Percentiles rank a stretch among this genome's conserved stretches.
These are phyloP conservation scores for Fistulifera pelliculosa DNA, from an alignment of 108 stramenopile species.

Conservation along the genomic window DNA sequence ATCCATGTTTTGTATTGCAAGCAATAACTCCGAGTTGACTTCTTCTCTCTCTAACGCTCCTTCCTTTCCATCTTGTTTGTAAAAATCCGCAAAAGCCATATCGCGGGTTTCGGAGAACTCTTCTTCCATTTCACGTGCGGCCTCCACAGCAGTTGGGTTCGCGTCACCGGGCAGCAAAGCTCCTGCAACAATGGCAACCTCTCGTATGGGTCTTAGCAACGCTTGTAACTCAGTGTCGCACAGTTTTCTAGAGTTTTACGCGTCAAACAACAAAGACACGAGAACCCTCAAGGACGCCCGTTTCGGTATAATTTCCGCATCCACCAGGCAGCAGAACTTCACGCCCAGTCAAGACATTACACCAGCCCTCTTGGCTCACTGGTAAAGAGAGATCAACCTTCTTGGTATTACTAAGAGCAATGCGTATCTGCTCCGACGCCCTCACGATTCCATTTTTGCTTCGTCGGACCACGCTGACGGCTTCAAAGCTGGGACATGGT, in stretches of 20 bases:
- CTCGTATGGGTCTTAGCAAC: conserved; percentile 63
- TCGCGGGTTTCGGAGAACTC: conserved; percentile 7
- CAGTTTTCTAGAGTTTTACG: conserved; percentile 54
- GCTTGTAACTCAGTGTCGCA: conserved; percentile 54
- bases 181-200: conserved; percentile 78
- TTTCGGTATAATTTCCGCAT: conserved; percentile 4
- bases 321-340: conserved; percentile 13
- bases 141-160: conserved; percentile 51
- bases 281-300: conserved; percentile 16
- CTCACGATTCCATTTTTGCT: conserved; percentile 39
- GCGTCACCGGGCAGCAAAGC: conserved; percentile 79
- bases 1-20: conserved; percentile 25
- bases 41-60: conserved; percentile 11
- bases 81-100: conserved; percentile 6
- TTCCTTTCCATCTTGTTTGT: conserved; percentile 7
- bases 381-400: conserved; percentile 45
- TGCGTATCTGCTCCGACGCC: conserved; percentile 58
- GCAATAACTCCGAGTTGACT: conserved; percentile 13
- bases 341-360: conserved; percentile 2
- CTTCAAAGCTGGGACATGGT: conserved; percentile 15
- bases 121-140: conserved; percentile 52
- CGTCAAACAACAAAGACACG: conserved; percentile 31
- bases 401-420: conserved; percentile 60
- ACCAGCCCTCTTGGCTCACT: conserved; percentile 63
- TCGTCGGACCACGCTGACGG: conserved; percentile 14